Conservation (phyloP, 805 yeast genomes). For the Isabelozyma rhagii region DNA sequence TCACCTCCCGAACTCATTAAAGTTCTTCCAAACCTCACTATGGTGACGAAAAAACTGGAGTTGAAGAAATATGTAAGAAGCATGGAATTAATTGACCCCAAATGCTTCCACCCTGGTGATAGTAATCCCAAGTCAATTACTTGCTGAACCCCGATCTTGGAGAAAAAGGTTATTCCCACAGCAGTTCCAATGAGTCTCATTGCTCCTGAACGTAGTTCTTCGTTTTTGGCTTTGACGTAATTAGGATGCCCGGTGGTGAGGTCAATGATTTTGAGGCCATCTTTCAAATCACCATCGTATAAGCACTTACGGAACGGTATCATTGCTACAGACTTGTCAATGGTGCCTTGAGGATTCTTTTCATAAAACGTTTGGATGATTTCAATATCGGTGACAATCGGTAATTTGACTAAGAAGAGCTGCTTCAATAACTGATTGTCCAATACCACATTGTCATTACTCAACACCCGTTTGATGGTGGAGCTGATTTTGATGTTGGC, state of each 20-base stretch:
- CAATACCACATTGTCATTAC: constrained; percentile 14
- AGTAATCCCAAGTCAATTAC: constrained; percentile 37
- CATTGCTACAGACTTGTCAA: constrained; percentile 44
- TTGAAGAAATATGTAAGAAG: constrained; percentile 37
- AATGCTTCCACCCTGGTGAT: constrained; percentile 34
- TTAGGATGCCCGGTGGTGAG: constrained; percentile 56
- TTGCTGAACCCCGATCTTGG: constrained; percentile 41
- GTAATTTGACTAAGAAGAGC: constrained; percentile 31
- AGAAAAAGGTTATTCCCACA: constrained; percentile 29
- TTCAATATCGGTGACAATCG: constrained; percentile 24
- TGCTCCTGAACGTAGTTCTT: constrained; percentile 29
- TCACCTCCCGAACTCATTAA: constrained; percentile 45
- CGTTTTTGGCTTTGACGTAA: constrained; percentile 36
- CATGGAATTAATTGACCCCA: constrained; percentile 47
- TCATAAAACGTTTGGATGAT: constrained; percentile 23
- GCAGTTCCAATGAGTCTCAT: constrained; percentile 29
- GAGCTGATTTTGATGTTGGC: constrained; percentile 15
- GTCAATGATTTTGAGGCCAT: constrained; percentile 58
- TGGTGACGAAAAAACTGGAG: constrained; percentile 38
- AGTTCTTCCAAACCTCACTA: constrained; percentile 40
- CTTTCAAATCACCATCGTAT: constrained; percentile 53
- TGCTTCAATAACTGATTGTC: constrained; percentile 20
- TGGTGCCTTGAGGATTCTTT: constrained; percentile 20
- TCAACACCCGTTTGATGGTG: constrained; percentile 18
- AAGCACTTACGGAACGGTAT: constrained; percentile 64